phyloP scores from a whole-genome alignment of 2,329 filamentous ascomycete genomes.

The Arthrobotrys entomopaga region DNA sequence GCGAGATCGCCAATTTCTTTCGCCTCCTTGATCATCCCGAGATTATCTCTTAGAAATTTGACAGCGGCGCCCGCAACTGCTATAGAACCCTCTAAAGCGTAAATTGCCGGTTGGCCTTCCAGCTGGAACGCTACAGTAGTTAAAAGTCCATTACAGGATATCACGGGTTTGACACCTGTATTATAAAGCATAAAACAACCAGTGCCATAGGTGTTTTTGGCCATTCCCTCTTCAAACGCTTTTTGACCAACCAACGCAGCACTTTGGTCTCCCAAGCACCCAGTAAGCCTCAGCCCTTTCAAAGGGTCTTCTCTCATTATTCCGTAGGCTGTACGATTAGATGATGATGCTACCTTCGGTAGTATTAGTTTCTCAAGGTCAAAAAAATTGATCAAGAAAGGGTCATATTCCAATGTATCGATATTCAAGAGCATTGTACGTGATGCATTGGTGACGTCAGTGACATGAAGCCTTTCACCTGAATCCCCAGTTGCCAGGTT shows the following conservation, averaged over 20 bases:
- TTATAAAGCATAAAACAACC: conserved; percentile 92
- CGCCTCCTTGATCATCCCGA: conserved; percentile 69
- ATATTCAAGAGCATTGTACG: conserved; percentile 96
- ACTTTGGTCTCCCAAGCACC: conserved; percentile 87
- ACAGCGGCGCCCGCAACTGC: conserved; percentile 83
- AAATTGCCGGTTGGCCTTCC: conserved; percentile 73
- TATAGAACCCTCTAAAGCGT: conserved; percentile 82
- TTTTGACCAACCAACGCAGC: conserved; percentile 86
- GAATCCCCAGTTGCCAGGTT: conserved; percentile 77
- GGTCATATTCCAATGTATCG: conserved; percentile 80
- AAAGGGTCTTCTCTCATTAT: conserved; percentile 73
- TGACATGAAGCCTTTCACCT: conserved; percentile 76
- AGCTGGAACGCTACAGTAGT: conserved; percentile 91
- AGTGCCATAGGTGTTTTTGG: conserved; percentile 92
- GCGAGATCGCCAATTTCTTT: conserved; percentile 60
- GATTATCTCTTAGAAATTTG: conserved; percentile 76
- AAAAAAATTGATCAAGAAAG: conserved; percentile 81
- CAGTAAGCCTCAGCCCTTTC: conserved; percentile 78
- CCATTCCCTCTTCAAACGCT: conserved; percentile 81
- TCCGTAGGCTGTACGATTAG: conserved; percentile 78
- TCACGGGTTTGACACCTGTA: conserved; percentile 83
- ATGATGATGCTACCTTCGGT: conserved; percentile 85
- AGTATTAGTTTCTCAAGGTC: conserved; percentile 77
- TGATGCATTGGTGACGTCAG: conserved; percentile 87
- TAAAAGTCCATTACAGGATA: conserved; percentile 82